These are phyloP conservation scores for Cercis canadensis DNA, from an alignment of 306 rosid genomes.

Conservation along the genomic window DNA sequence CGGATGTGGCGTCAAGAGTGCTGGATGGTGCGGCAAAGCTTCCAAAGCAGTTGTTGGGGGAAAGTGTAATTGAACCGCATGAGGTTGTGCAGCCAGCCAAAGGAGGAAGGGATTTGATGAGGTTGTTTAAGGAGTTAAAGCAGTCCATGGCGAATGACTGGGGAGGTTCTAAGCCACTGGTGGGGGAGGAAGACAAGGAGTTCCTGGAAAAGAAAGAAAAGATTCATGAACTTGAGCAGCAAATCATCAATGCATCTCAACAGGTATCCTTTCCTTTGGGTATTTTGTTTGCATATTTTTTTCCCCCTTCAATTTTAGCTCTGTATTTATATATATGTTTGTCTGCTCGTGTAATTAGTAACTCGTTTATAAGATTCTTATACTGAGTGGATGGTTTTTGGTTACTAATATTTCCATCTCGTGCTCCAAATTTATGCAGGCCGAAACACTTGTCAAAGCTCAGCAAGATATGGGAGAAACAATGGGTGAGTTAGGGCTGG, in stretches of 20 bases:
- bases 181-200: constrained; percentile 93
- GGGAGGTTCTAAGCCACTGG: constrained; percentile 78
- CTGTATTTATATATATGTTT: not conserved
- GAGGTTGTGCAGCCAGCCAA: constrained; percentile 91
- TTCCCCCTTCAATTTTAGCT: constrained; percentile 15
- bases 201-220: constrained; percentile 79
- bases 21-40: constrained; percentile 85
- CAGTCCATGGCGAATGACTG: constrained; percentile 93
- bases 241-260: constrained; percentile 71
- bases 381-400: constrained; percentile 20
- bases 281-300: not conserved
- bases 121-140: constrained; percentile 91
- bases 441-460: constrained; percentile 92
- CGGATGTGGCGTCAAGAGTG: constrained; percentile 80
- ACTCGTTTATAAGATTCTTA: not conserved
- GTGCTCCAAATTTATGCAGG: constrained; percentile 54
- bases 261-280: constrained; percentile 57
- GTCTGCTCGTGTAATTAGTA: constrained; percentile 10
- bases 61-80: constrained; percentile 55
- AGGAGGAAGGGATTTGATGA: constrained; percentile 92
- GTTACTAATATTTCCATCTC: constrained; percentile 14
- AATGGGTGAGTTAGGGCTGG: constrained; percentile 87
- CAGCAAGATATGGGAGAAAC: constrained; percentile 98
- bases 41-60: constrained; percentile 80
- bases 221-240: constrained; percentile 78